Evolutionary conservation across 2,329 filamentous ascomycete genomes (phyloP), one percentile per base, ranked within the genome.

Genomic region (Lachnellula hyalina): DNA sequence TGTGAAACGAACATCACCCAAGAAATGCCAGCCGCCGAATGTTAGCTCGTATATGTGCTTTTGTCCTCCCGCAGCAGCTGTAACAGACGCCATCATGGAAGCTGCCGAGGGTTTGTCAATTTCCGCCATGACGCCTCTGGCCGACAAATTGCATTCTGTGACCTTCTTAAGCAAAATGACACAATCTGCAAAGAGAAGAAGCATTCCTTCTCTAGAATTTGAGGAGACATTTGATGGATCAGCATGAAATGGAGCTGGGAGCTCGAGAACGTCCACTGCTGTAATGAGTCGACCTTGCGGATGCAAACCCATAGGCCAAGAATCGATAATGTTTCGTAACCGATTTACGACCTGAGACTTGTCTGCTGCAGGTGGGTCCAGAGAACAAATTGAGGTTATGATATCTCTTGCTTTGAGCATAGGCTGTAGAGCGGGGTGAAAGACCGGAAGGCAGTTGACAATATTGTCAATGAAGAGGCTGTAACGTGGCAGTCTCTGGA

Each of bases 401-500:
- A 96, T 89, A 69, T 97, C 94, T 61, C 93, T 82, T 0, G 94
- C 92, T 68, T 90, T 92, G 42, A 96, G 81, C 73, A 99, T 86
- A 2, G 81, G 79, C 62, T 88, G 86, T 51, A 96, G 78, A 0
- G 92, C 92, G 2, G 91, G 89, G 68, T 97, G 92, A 8, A 88
- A 85, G 49, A 92, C 83, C 4, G 93, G 92, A 17, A 97, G 80
- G 57, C 88, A 91, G 61, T 86, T 85, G 47, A 94, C 83, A 67
- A 99, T 96, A 66, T 95, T 92, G 73, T 99, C 94, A 64, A 99
- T 97, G 67, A 97, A 87, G 36, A 99, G 77, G 66, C 90, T 96
- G 73, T 99, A 99, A 25, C 94, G 86, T 25, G 94, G 94, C 51
- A 99, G 79, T 51, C 94, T 82, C 71, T 99, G 94, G 0, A 99